These are phyloP conservation scores for Umbelopsis sp. DNA, from an alignment of 371 early-diverging fungal species.

Conservation along the genomic window DNA sequence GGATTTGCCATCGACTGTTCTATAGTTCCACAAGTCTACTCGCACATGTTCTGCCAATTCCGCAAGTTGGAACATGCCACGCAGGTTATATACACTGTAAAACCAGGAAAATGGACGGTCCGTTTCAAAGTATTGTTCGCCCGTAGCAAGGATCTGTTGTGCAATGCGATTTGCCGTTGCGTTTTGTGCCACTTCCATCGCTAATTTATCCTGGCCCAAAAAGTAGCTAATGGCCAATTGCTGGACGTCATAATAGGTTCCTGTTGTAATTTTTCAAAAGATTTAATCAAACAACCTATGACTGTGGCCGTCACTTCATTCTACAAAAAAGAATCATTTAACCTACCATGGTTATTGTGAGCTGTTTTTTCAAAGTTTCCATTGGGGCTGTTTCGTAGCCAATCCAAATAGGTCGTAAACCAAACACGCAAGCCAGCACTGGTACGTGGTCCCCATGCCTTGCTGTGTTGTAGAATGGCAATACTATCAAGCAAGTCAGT, in stretches of 20 bases:
- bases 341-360: constrained; percentile 54
- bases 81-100: constrained; percentile 46
- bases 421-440: constrained; percentile 43
- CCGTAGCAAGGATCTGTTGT: constrained; percentile 33
- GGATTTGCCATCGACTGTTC: constrained; percentile 39
- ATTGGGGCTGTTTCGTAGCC: constrained; percentile 49
- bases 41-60: constrained; percentile 32
- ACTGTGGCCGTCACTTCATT: not conserved
- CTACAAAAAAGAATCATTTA: not conserved
- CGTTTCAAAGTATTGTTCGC: constrained; percentile 41
- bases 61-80: constrained; percentile 42
- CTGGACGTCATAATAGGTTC: constrained; percentile 52
- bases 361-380: constrained; percentile 43
- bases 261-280: not conserved
- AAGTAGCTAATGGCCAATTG: constrained; percentile 43
- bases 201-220: constrained; percentile 33
- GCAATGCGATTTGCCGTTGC: constrained; percentile 37
- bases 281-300: not conserved
- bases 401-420: constrained; percentile 47
- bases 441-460: constrained; percentile 34
- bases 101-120: constrained; percentile 45
- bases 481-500: constrained; percentile 33
- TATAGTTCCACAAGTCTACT: constrained; percentile 40
- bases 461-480: constrained; percentile 33
- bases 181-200: constrained; percentile 26